These are phyloP conservation scores for Apiospora pterosperma DNA, from an alignment of 2,329 filamentous ascomycete genomes.

Conservation along the genomic window DNA sequence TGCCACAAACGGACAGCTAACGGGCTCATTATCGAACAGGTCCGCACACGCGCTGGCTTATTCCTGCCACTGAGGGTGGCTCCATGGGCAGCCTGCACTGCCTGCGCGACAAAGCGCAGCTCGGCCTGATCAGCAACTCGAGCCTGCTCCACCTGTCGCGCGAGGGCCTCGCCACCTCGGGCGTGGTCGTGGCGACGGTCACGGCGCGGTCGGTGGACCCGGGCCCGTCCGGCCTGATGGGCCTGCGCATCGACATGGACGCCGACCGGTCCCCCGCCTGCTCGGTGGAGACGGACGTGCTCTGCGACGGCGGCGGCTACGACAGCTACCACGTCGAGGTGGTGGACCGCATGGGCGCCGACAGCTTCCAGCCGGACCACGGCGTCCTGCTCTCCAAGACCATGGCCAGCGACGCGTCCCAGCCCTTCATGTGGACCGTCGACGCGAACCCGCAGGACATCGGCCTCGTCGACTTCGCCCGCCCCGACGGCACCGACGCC, in stretches of 20 bases:
- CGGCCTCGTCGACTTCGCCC: slow-evolving; percentile 44
- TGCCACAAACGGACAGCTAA: not conserved
- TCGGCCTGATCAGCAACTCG: slow-evolving; percentile 41
- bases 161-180: slow-evolving; percentile 37
- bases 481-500: slow-evolving; percentile 42
- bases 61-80: slow-evolving; percentile 44
- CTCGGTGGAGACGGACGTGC: slow-evolving; percentile 34
- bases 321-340: slow-evolving; percentile 51
- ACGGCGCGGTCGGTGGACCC: slow-evolving; percentile 45
- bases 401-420: slow-evolving; percentile 35
- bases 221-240: slow-evolving; percentile 35
- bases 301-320: slow-evolving; percentile 50
- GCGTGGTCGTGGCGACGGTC: slow-evolving; percentile 40
- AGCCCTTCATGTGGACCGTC: slow-evolving; percentile 52
- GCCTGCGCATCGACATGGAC: slow-evolving; percentile 43
- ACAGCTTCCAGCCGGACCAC: slow-evolving; percentile 48
- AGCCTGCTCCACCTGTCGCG: slow-evolving; percentile 43
- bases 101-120: slow-evolving; percentile 49
- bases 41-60: slow-evolving; percentile 50
- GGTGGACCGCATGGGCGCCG: slow-evolving; percentile 50
- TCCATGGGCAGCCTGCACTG: slow-evolving; percentile 50
- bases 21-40: slow-evolving; percentile 21
- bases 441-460: slow-evolving; percentile 54
- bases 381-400: slow-evolving; percentile 54
- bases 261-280: slow-evolving; percentile 42